phyloP scores from a whole-genome alignment of 805 yeast species.

The Limtongozyma cylindracea region DNA sequence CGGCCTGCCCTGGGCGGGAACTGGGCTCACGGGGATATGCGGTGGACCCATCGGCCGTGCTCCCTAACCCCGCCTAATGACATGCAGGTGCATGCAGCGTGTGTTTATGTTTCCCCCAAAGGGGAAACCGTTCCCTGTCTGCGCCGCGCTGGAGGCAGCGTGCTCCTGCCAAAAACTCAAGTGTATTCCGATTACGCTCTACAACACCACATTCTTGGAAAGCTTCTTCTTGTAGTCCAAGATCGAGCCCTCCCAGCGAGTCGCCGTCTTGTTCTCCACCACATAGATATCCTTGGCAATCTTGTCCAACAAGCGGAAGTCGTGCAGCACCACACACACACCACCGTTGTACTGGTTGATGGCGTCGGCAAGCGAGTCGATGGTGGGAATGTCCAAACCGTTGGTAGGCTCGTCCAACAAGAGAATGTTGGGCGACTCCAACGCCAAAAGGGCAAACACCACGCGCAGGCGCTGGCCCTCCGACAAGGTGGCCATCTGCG shows the following conservation, averaged over 20 bases:
- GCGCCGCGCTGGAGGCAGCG: too few species aligned
- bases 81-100: too few species aligned
- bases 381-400: conserved; percentile 96
- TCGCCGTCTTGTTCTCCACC: conserved; percentile 86
- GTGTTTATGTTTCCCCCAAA: too few species aligned
- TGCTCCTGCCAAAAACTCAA: too few species aligned
- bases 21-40: too few species aligned
- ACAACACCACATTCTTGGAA: conserved; percentile 71
- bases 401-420: conserved; percentile 98
- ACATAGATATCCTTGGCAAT: conserved; percentile 95
- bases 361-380: conserved; percentile 93
- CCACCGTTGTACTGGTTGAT: conserved; percentile 91
- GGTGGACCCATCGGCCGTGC: too few species aligned
- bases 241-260: conserved; percentile 88
- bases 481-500: conserved; percentile 93
- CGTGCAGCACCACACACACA: conserved; percentile 96
- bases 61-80: too few species aligned
- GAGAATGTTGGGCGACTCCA: conserved; percentile 85
- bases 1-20: too few species aligned
- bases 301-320: conserved; percentile 91
- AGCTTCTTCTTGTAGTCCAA: conserved; percentile 81
- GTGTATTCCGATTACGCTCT: too few species aligned
- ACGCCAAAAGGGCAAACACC: conserved; percentile 86
- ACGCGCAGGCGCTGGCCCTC: conserved; percentile 99
- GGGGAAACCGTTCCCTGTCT: too few species aligned